Percentiles rank a stretch among this genome's conserved stretches.
Evolutionary conservation across 2,329 filamentous ascomycete genomes (phyloP).

Genomic region (Aspergillus quadrilineatus): DNA sequence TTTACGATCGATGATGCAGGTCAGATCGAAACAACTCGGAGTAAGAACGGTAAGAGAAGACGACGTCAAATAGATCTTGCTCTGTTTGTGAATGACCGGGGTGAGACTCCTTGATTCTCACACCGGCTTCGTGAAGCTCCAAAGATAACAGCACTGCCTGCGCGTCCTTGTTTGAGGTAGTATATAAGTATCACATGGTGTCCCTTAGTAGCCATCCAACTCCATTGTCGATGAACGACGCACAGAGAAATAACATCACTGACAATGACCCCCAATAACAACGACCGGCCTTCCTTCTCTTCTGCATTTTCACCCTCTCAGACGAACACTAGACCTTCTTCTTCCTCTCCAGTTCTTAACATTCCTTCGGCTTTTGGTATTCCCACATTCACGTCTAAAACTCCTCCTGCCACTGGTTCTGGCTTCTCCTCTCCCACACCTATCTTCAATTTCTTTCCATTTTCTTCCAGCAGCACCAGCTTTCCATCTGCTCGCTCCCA

Average conservation of each 20-base stretch:
- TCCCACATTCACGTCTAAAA: neutral
- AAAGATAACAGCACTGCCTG: neutral
- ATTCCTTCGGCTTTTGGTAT: no score
- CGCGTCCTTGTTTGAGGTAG: neutral
- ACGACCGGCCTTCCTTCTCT: neutral
- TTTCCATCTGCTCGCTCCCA: neutral
- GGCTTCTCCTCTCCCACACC: neutral
- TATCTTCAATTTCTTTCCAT: neutral
- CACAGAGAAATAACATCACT: neutral
- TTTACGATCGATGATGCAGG: neutral
- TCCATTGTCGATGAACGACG: neutral
- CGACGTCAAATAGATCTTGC: neutral
- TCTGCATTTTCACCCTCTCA: neutral
- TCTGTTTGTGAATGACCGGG: conserved; percentile 1
- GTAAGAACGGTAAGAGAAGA: no score
- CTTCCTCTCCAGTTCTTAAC: neutral
- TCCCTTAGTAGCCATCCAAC: neutral
- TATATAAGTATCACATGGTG: neutral
- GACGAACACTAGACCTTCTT: neutral
- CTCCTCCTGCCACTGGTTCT: neutral
- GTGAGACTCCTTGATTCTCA: neutral
- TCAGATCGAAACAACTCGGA: neutral
- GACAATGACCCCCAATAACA: neutral
- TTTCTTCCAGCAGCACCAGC: neutral
- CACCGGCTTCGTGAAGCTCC: neutral